Base-by-base conservation (phyloP, 2,329 filamentous ascomycete genomes). In the Sclerotinia trifoliorum region DNA sequence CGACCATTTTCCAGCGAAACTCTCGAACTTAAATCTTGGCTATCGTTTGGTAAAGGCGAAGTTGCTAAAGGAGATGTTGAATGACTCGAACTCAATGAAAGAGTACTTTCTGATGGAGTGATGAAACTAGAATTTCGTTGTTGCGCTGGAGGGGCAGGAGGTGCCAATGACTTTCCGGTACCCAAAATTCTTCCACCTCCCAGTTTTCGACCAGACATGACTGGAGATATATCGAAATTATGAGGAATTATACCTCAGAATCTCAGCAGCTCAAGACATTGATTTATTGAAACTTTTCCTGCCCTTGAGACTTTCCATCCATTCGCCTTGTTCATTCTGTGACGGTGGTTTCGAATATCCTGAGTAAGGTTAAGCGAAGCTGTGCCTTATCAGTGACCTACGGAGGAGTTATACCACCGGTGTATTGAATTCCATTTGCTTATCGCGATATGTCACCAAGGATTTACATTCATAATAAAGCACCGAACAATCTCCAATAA, bases 141-240 rank as follows among this genome's bases (percentile, higher is more conserved):
- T 72, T 77, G 75, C 69, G 76, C 72, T 79, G 77, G 83, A 74
- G 76, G 86, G 84, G 73, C 70, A 71, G 85, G 82, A 75, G 92
- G 90, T 74, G 89, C 90, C 75, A 97, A 87, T 76, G 90, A 88
- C 80, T 90, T 93, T 76, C 92, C 93, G 81, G 86, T 96, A 76
- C 94, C 94, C 75, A 97, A 83, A 77, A 97, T 89, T 82, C 94
- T 89, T 79, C 94, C 94, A 81, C 94, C 94, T 80, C 94, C 94
- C 79, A 97, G 86, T 83, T 91, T 94, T 83, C 92, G 88, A 80
- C 86, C 86, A 75, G 93, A 90, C 93, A 96, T 96, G 66, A 71
- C 73, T 70, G 73, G 70, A 56, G 72, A 70, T 70, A 70, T 72
- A 70, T 72, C 62, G 44, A 66, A 55, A 60, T 24, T 51, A 26